These are phyloP conservation scores for Saitozyma podzolica DNA, from an alignment of 768 basidiomycete species.

Conservation along the genomic window DNA sequence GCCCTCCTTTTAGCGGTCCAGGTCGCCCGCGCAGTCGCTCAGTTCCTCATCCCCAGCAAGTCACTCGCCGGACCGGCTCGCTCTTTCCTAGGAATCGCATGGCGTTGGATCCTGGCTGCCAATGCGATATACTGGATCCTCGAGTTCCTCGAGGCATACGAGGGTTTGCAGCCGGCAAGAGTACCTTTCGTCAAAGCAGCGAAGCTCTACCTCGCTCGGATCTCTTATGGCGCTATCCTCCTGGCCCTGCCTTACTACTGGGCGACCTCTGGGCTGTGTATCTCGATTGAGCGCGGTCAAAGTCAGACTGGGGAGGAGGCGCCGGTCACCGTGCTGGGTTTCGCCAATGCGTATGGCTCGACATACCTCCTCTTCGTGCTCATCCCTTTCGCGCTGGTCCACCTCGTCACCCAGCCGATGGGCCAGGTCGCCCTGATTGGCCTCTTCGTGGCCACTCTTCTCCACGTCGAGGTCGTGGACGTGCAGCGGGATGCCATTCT, in stretches of 20 bases:
- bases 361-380: conserved; percentile 82
- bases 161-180: conserved; percentile 37
- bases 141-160: conserved; percentile 70
- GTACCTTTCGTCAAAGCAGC: conserved; percentile 57
- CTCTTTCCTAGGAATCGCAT: conserved; percentile 59
- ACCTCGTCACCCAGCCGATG: conserved; percentile 70
- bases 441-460: conserved; percentile 65
- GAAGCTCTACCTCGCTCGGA: conserved; percentile 67
- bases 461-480: conserved; percentile 77
- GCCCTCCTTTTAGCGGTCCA: conserved; percentile 61
- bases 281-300: conserved; percentile 60
- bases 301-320: conserved; percentile 34
- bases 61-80: conserved; percentile 74
- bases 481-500: conserved; percentile 68
- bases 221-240: conserved; percentile 54
- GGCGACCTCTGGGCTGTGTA: conserved; percentile 71
- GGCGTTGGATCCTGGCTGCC: conserved; percentile 63
- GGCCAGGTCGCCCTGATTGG: conserved; percentile 77
- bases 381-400: conserved; percentile 63
- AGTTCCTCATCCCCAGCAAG: conserved; percentile 65
- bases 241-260: conserved; percentile 66
- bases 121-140: conserved; percentile 73
- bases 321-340: conserved; percentile 66
- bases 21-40: conserved; percentile 62
- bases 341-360: conserved; percentile 85